Evolutionary conservation across 2,329 filamentous ascomycete species (phyloP), one percentile per base, ranked within the genome.

Genomic region (Xylariomycetidae sp.): DNA sequence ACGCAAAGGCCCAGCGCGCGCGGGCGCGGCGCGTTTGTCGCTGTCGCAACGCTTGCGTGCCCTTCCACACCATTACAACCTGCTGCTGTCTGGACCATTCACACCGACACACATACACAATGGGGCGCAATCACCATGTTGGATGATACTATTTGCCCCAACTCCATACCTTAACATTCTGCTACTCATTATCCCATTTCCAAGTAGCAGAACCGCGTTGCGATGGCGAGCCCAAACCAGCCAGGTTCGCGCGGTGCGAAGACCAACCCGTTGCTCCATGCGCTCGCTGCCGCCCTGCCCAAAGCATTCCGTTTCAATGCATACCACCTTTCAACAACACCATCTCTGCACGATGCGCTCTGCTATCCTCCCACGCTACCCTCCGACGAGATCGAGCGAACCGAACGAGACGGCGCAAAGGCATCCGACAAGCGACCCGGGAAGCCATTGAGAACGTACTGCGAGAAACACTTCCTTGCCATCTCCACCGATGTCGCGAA

Each of bases 291-390:
- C 2, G 64, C 69, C 9, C 67, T 82, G 8, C 77, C 77, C 8
- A 66, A 69, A 39, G 67, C 61, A 43, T 55, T 59, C 51, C 61
- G 52, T 10, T 84, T 94, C 56, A 79, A 72, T 43, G 70, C 90
- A 50, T 82, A 93, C 58, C 90, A 98, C 64, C 66, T 95, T 47
- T 94, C 87, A 16, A 94, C 89, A 5, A 83, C 85, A 10, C 85
- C 90, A 5, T 81, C 78, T 20, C 72, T 72, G 54, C 82, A 79
- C 42, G 72, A 79, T 7, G 74, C 90, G 12, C 75, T 98, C 26
- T 95, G 83, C 63, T 81, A 85, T 22, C 74, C 89, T 20, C 79
- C 85, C 4, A 85, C 85, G 4, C 77, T 80, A n/a, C n/a, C n/a
- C n/a, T n/a, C n/a, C n/a, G n/a, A n/a, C n/a, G n/a, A n/a, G n/a